Conservation (phyloP, 2,329 filamentous ascomycete species). For the Penicillium hesseltinei region DNA sequence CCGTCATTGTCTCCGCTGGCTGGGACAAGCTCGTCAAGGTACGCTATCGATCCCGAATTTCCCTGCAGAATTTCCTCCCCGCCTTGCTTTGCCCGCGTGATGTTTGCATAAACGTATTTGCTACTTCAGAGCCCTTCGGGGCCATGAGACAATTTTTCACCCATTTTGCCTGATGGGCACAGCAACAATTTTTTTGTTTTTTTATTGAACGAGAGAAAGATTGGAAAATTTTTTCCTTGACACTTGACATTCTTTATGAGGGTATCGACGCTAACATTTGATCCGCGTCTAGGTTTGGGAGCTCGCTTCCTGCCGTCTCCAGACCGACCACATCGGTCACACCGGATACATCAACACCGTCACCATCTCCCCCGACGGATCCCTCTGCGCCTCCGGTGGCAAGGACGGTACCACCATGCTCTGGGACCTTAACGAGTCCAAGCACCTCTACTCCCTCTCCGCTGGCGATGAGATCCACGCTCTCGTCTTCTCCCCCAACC, state of each 20-base stretch:
- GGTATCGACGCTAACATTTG: conserved; percentile 22
- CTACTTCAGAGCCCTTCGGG: conserved; percentile 97
- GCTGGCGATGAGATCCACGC: conserved; percentile 99
- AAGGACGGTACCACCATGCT: conserved; percentile 99
- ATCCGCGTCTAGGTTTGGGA: conserved; percentile 79
- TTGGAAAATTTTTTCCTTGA: conserved; percentile 13
- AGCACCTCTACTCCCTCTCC: conserved; percentile 99
- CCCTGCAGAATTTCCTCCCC: conserved; percentile 17
- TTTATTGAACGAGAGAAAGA: conserved; percentile 19
- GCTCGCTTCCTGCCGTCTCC: conserved; percentile 97
- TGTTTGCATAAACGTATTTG: conserved; percentile 99
- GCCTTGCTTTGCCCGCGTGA: conserved; percentile 62
- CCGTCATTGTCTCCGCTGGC: conserved; percentile 95
- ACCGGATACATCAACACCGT: conserved; percentile 99
- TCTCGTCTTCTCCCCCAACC: conserved; percentile 99
- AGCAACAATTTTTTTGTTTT: conserved; percentile 14
- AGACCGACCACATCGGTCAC: conserved; percentile 99
- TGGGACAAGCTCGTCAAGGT: conserved; percentile 99
- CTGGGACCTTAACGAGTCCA: conserved; percentile 99
- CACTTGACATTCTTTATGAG: conserved; percentile 6
- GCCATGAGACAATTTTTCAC: conserved; percentile 98
- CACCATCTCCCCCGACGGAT: conserved; percentile 99
- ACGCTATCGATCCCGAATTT: conserved; percentile 46
- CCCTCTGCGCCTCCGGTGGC: conserved; percentile 96
- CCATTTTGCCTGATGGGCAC: conserved; percentile 51